Evolutionary conservation across 768 basidiomycete species (phyloP).

Genomic region (Suillus occidentalis): DNA sequence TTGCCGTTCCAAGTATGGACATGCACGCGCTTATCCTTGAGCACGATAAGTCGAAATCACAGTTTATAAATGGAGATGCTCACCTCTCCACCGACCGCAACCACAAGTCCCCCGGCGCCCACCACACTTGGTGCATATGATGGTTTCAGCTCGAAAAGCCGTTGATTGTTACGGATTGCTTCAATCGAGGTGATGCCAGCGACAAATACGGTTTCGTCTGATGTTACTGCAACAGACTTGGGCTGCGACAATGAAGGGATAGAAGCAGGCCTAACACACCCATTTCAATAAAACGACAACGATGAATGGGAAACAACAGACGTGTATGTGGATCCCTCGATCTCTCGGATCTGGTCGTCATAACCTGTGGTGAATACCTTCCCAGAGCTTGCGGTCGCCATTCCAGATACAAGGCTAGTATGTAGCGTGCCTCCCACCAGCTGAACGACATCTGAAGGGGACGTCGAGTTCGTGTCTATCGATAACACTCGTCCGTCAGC

Average conservation of each 20-base stretch:
- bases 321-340: constrained; percentile 52
- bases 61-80: constrained; percentile 21
- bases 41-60: constrained; percentile 2
- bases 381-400: constrained; percentile 48
- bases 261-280: constrained; percentile 45
- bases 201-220: constrained; percentile 67
- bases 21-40: constrained; percentile 72
- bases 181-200: constrained; percentile 48
- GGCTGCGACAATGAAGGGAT: constrained; percentile 64
- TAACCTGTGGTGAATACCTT: constrained; percentile 73
- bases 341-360: constrained; percentile 77
- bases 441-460: constrained; percentile 38
- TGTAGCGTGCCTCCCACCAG: constrained; percentile 66
- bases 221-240: constrained; percentile 56
- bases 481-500: constrained; percentile 75
- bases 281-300: background rate
- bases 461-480: constrained; percentile 44
- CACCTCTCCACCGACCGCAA: constrained; percentile 80
- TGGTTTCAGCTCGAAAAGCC: constrained; percentile 54
- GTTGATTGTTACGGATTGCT: constrained; percentile 70
- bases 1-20: constrained; percentile 74
- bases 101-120: constrained; percentile 47
- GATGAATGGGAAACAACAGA: constrained; percentile 34
- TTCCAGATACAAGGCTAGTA: constrained; percentile 63
- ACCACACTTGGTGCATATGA: constrained; percentile 56